A percentile compares a stretch with the other conserved stretches of the same genome.
Evolutionary conservation across 2,329 filamentous ascomycete species (phyloP).

Genomic region (Esteya vermicola): DNA sequence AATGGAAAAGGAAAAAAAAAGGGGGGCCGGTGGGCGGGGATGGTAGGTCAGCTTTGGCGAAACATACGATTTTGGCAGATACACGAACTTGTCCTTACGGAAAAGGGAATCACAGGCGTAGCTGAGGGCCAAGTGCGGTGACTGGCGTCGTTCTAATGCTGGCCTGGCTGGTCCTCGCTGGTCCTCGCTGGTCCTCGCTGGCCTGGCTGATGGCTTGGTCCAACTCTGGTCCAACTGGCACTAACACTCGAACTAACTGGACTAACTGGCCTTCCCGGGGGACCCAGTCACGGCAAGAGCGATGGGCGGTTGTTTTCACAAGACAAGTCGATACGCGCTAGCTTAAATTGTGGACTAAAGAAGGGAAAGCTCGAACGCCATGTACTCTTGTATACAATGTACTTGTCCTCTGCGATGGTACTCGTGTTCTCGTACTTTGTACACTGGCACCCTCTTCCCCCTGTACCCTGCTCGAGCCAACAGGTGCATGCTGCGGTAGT

Average conservation of each 20-base stretch:
- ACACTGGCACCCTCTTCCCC: no score
- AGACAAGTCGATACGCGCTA: not conserved
- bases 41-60: conserved; percentile 2
- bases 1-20: not conserved
- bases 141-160: not conserved
- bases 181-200: no score
- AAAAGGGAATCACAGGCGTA: conserved; percentile 1
- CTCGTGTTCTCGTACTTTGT: no score
- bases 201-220: no score
- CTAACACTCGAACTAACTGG: no score
- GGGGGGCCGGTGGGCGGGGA: not conserved
- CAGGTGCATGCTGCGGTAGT: no score
- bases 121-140: not conserved
- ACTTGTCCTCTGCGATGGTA: no score
- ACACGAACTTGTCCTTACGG: not conserved
- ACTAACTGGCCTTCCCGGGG: not conserved
- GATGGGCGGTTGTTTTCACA: not conserved
- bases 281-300: not conserved
- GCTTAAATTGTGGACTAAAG: not conserved
- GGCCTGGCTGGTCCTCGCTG: not conserved
- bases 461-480: no score
- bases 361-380: no score
- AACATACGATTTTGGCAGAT: conserved; percentile 4
- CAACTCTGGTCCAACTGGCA: no score
- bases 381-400: no score